phyloP scores from a whole-genome alignment of 1,139 yeast species.

The Candida tunisiensis region DNA sequence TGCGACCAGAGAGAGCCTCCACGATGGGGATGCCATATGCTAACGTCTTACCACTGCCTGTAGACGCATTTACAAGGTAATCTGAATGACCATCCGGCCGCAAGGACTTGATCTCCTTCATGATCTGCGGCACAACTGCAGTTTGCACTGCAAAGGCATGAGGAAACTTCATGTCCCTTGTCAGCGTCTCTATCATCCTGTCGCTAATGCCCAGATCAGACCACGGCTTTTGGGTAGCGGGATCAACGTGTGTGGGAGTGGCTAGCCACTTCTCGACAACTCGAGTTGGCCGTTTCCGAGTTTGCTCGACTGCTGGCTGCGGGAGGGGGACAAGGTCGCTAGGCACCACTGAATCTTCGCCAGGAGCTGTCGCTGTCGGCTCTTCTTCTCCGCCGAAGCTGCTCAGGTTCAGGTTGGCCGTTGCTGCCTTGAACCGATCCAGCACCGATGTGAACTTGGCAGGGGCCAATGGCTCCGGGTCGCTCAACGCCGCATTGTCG shows the following conservation, averaged over 20 bases:
- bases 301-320: slow-evolving; percentile 44
- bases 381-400: too few species aligned
- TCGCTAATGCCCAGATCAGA: slow-evolving; percentile 16
- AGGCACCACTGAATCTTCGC: too few species aligned
- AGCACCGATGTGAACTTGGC: too few species aligned
- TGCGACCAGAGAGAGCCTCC: slow-evolving; percentile 42
- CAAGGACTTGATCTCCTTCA: slow-evolving; percentile 32
- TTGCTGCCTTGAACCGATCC: too few species aligned
- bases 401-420: too few species aligned
- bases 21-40: slow-evolving; percentile 80
- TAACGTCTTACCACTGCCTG: slow-evolving; percentile 94
- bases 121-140: slow-evolving; percentile 40
- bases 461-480: too few species aligned
- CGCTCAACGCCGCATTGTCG: too few species aligned
- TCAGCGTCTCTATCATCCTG: slow-evolving; percentile 31
- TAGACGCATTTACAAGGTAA: slow-evolving; percentile 77
- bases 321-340: slow-evolving; percentile 63
- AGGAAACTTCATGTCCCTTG: slow-evolving; percentile 25
- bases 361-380: too few species aligned
- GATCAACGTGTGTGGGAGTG: slow-evolving; percentile 35
- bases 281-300: slow-evolving; percentile 1
- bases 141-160: slow-evolving; percentile 70
- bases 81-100: slow-evolving; percentile 40
- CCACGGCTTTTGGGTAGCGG: slow-evolving; percentile 13
- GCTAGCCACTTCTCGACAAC: slow-evolving; percentile 41